phyloP scores from a whole-genome alignment of 768 basidiomycete species.

The Boletus sensibilis region DNA sequence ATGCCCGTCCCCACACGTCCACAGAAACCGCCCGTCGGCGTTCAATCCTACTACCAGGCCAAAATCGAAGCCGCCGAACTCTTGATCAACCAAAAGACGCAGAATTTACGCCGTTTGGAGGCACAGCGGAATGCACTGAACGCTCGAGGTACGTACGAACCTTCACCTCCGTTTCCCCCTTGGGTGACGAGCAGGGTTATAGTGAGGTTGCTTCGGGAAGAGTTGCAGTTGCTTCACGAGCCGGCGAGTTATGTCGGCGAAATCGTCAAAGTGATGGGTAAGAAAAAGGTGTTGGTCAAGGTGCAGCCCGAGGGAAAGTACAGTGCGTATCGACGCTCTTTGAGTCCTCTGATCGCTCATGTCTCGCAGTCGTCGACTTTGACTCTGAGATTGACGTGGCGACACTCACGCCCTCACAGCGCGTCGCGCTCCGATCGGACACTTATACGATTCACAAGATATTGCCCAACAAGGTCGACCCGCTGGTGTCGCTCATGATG shows the following conservation, averaged over 20 bases:
- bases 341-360: neutral
- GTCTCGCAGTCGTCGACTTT: conserved; percentile 79
- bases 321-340: conserved; percentile 53
- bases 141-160: conserved; percentile 74
- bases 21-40: conserved; percentile 53
- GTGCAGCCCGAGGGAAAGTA: conserved; percentile 99
- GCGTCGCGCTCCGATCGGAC: conserved; percentile 94
- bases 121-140: conserved; percentile 97
- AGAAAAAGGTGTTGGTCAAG: conserved; percentile 97
- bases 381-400: conserved; percentile 83
- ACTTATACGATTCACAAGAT: conserved; percentile 97
- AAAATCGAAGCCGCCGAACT: conserved; percentile 95
- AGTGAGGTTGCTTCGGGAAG: conserved; percentile 91
- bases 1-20: conserved; percentile 42
- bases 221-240: conserved; percentile 89
- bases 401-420: conserved; percentile 78
- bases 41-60: conserved; percentile 90
- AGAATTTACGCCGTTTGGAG: conserved; percentile 92
- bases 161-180: too few species aligned
- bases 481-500: conserved; percentile 99
- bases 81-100: conserved; percentile 92
- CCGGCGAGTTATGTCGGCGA: conserved; percentile 98
- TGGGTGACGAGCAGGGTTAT: neutral
- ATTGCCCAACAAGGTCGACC: conserved; percentile 96
- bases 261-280: conserved; percentile 98